A percentile compares a stretch with the other conserved stretches of the same genome.
phyloP scores from a whole-genome alignment of 2,329 filamentous ascomycete genomes.

The Monilinia polystroma region DNA sequence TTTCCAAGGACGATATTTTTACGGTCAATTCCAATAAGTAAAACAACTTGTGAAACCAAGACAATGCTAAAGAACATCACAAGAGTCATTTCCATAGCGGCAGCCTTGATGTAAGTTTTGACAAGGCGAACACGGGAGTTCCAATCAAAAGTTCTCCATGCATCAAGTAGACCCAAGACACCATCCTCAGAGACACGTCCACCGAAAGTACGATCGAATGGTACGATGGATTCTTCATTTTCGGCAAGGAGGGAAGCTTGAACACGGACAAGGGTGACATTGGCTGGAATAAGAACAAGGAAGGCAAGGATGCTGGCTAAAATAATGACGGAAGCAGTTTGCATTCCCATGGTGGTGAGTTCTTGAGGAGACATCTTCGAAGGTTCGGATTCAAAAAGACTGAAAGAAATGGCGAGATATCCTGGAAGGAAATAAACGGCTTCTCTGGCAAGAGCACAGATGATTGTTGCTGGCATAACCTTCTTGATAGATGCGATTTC shows the following conservation, averaged over 20 bases:
- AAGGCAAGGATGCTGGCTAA: conserved; percentile 53
- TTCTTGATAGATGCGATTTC: conserved; percentile 64
- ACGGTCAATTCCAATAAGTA: conserved; percentile 45
- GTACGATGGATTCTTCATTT: conserved; percentile 78
- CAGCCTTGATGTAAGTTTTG: conserved; percentile 72
- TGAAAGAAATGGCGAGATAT: conserved; percentile 41
- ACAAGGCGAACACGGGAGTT: conserved; percentile 70
- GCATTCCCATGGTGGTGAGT: conserved; percentile 44
- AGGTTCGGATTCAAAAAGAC: conserved; percentile 38
- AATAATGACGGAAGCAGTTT: conserved; percentile 48
- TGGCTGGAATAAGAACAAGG: conserved; percentile 70
- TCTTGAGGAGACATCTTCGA: conserved; percentile 33
- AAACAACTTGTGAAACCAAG: conserved; percentile 52
- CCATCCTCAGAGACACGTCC: conserved; percentile 74
- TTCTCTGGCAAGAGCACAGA: conserved; percentile 59
- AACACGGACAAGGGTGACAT: conserved; percentile 75
- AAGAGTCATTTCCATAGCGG: conserved; percentile 53
- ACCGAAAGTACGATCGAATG: conserved; percentile 84
- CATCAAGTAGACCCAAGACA: conserved; percentile 68
- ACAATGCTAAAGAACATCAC: conserved; percentile 49
- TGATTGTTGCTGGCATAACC: conserved; percentile 65
- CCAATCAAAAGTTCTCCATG: conserved; percentile 75
- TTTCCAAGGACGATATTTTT: conserved; percentile 23
- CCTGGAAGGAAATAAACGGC: conserved; percentile 50
- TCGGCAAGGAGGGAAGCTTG: conserved; percentile 84